Evolutionary conservation across 768 basidiomycete species (phyloP), one percentile per base, ranked within the genome.

Genomic region (button mushroom (Agaricus bisporus)): DNA sequence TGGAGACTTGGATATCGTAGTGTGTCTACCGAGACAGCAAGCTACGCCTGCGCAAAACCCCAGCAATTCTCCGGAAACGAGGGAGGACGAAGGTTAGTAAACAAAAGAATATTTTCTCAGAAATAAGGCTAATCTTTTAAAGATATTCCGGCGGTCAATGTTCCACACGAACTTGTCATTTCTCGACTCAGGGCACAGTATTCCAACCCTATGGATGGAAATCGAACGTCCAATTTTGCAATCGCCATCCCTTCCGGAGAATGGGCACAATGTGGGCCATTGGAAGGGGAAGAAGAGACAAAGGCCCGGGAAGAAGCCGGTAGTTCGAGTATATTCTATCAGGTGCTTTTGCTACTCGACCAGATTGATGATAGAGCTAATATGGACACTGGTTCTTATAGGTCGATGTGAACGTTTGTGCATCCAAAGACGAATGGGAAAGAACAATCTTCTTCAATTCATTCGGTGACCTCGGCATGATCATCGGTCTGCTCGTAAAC

Each of bases 391-490:
- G n/a, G 15, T 29, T 35, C 20, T 12, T 11, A 11, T 47, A 90
- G 72, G 78, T 88, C 8, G 88, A 89, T 58, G 74, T 88, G 14
- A 74, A 79, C 56, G 76, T 84, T 3, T 85, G 83, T 59, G 63
- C 59, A 2, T 73, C 79, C 62, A 65, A 66, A 59, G 72, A 68
- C 17, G 79, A 79, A 60, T 79, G 68, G 65, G 71, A 81, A 20
- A 70, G 80, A 18, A 64, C 79, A 14, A 61, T 73, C 20, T 79
- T 86, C 65, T 79, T 79, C 60, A 74, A 81, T 54, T 77, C 79
- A 1, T 88, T 86, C 59, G 87, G 87, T 8, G 87, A 88, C 59
- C 71, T 88, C 15, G 83, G 82, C 0, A 85, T 86, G 79, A 84
- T 88, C 14, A 64, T 88, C 45, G 78, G 81, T 9, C 63, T 83